phyloP scores from a whole-genome alignment of 768 basidiomycete genomes.

The Boletus coccyginus region DNA sequence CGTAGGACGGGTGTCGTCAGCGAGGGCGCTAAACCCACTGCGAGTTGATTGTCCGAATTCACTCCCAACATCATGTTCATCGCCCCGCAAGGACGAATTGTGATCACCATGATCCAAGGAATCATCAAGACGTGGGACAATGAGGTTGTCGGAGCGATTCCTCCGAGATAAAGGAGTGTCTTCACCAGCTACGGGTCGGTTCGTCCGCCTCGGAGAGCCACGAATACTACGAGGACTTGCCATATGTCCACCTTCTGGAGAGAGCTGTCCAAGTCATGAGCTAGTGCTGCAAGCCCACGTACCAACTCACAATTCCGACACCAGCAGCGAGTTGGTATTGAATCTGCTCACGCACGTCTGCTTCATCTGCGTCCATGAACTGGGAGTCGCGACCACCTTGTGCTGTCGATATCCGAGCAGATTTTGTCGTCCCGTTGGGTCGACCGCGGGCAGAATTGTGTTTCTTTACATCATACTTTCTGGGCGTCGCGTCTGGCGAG shows the following conservation, averaged over 20 bases:
- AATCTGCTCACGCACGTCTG: slow-evolving; percentile 79
- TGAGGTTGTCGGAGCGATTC: slow-evolving; percentile 41
- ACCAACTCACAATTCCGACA: slow-evolving; percentile 56
- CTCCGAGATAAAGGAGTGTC: slow-evolving; percentile 40
- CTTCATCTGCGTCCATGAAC: slow-evolving; percentile 89
- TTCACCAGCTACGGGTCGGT: slow-evolving; percentile 30
- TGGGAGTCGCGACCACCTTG: slow-evolving; percentile 66
- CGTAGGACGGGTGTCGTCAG: slow-evolving; percentile 55
- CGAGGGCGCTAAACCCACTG: slow-evolving; percentile 30
- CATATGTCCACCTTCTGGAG: slow-evolving; percentile 54
- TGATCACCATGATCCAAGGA: slow-evolving; percentile 39
- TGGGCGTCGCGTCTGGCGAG: slow-evolving; percentile 56
- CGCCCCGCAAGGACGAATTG: slow-evolving; percentile 44
- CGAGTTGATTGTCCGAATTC: slow-evolving; percentile 52
- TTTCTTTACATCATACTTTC: slow-evolving; percentile 48
- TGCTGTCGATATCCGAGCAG: slow-evolving; percentile 38
- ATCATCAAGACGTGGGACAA: slow-evolving; percentile 45
- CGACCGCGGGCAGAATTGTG: slow-evolving; percentile 32
- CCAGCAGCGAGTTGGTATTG: slow-evolving; percentile 81
- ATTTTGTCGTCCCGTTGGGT: slow-evolving; percentile 22
- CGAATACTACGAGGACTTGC: slow-evolving; percentile 68
- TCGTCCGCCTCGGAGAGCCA: slow-evolving; percentile 61
- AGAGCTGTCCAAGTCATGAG: slow-evolving; percentile 47
- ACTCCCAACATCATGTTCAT: slow-evolving; percentile 52
- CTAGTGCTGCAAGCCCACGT: neutral